Evolutionary conservation across 2,329 filamentous ascomycete species (phyloP), one percentile per base, ranked within the genome.

Genomic region (Cladosporium colombiae): DNA sequence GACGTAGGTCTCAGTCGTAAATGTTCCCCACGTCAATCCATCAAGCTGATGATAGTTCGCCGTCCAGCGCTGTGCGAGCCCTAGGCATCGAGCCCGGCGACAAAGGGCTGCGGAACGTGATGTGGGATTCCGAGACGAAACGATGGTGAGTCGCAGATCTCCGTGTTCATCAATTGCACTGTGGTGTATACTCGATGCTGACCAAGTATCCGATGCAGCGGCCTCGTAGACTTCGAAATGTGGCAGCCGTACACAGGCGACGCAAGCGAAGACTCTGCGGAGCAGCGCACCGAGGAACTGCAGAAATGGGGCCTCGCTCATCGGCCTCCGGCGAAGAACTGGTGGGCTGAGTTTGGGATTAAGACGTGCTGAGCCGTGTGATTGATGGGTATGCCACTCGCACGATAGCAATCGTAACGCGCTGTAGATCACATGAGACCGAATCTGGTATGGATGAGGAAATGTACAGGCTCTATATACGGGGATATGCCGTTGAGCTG

Each of bases 141-240:
- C 27, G 21, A 13, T 59, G 56, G 56, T 59, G n/a, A 16, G 55
- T 57, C 1, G n/a, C 3, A 40, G 25, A 37, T 23, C n/a, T 29
- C n/a, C 31, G n/a, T 56, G 7, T 29, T 23, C 46, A 23, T 49
- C 14, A 5, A 27, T 52, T 52, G 13, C 25, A 33, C 31, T 52
- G 21, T 52, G 49, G 11, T 52, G 49, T 52, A 8, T 5, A 29
- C 6, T 52, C 16, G 49, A 52, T 52, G 33, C 53, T 57, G 14
- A 57, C 3, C 10, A 5, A 14, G 31, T 23, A n/a, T n/a, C n/a
- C 5, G 3, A 16, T 35, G 5, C 40, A 73, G 71, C 58, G 71
- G 70, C 6, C 65, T 76, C 7, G 71, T 76, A n/a, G 74, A 76
- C 35, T 75, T 76, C 52, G 74, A 76, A 65, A 71, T 73, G 25